Evolutionary conservation across 2,329 filamentous ascomycete species (phyloP), one percentile per base, ranked within the genome.

Genomic region (Dactylellina drechsleri): DNA sequence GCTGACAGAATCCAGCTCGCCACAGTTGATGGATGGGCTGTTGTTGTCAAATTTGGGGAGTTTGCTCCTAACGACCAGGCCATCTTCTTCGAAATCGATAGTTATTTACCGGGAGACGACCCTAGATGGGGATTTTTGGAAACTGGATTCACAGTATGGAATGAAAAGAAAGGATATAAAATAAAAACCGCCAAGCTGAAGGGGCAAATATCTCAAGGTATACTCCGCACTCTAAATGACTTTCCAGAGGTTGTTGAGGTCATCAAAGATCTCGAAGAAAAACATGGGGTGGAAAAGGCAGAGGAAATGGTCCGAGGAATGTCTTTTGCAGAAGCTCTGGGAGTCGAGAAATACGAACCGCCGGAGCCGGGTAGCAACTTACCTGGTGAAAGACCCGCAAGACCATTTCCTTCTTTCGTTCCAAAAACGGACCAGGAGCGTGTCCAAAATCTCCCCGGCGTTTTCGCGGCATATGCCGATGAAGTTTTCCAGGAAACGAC

Each of bases 401-500:
- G 79, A 16, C 45, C 3, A 12, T 62, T 78, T 1, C 81, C 81
- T 0, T 41, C 60, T 2, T 81, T 82, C 76, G 78, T 82, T 61
- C 76, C 61, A 1, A 77, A 77, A 31, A 78, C 80, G 2, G 79
- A 78, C 3, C 79, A 78, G 62, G 50, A 66, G 3, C 78, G 81
- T 1, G 79, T 77, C 0, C 80, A 82, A 66, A 79, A 82, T 67
- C 53, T 79, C 1, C 56, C 73, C 1, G 2, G 57, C 4, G 58
- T 78, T 2, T 79, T 81, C 56, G 0, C 2, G 6, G 13, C 36
- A 59, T 31, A 67, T 52, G 26, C 43, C 12, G 12, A 50, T 0
- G 74, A 62, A 50, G 57, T 79, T 4, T 83, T 81, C 71, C 82
- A 84, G 57, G 81, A 82, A 64, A 80, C 80, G 0, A 77, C 80